Conservation (phyloP, 345 rosid genomes). For the Clarkia xantiana region DNA sequence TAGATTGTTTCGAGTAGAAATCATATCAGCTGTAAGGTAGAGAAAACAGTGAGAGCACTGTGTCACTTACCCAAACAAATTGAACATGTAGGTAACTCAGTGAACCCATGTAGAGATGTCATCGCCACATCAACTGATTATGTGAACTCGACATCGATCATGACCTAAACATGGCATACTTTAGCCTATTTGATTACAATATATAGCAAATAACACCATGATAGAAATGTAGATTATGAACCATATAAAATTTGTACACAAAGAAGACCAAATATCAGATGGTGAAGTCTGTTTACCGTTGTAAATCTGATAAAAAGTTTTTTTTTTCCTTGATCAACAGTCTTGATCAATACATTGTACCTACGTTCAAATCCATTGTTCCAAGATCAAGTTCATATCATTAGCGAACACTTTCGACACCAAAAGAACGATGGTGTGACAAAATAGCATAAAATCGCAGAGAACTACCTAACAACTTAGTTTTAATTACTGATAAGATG, state of each 20-base stretch:
- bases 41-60: background rate
- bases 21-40: too few relatives aligned
- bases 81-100: slow-evolving; percentile 80
- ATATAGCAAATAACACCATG: background rate
- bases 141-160: slow-evolving; percentile 47
- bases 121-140: slow-evolving; percentile 55
- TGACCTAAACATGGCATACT: slow-evolving; percentile 60
- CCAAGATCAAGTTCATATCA: slow-evolving; percentile 16
- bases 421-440: too few relatives aligned
- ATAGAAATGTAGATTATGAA: background rate
- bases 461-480: too few relatives aligned
- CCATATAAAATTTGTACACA: background rate
- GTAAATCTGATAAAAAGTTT: slow-evolving; percentile 37
- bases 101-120: slow-evolving; percentile 48
- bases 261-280: slow-evolving; percentile 35
- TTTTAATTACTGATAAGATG: too few relatives aligned
- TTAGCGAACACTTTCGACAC: background rate
- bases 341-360: slow-evolving; percentile 58
- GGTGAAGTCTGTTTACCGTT: slow-evolving; percentile 68
- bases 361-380: slow-evolving; percentile 89
- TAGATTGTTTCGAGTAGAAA: too few relatives aligned
- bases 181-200: slow-evolving; percentile 39
- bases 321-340: slow-evolving; percentile 44
- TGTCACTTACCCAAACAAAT: slow-evolving; percentile 63
- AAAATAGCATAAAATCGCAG: too few relatives aligned